These are phyloP conservation scores for Rubia balearica DNA, from an alignment of 305 asterid species.

Conservation along the genomic window DNA sequence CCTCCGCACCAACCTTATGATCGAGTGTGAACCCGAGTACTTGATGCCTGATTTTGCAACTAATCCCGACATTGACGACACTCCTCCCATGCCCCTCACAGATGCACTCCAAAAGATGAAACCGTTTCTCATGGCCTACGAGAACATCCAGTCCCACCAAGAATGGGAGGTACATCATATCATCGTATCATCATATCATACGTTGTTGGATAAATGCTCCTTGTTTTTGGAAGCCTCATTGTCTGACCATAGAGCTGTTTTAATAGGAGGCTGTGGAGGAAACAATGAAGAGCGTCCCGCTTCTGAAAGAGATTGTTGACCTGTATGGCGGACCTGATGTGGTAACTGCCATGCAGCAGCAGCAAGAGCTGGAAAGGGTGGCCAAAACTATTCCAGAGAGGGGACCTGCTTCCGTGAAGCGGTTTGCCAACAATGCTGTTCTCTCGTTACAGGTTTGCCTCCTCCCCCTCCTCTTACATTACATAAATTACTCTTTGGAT, in stretches of 20 bases:
- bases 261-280: constrained; percentile 60
- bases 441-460: constrained; percentile 73
- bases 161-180: constrained; percentile 76
- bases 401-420: constrained; percentile 66
- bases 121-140: constrained; percentile 76
- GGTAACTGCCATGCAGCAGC: constrained; percentile 79
- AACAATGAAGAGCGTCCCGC: constrained; percentile 69
- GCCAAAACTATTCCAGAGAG: constrained; percentile 73
- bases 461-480: constrained; percentile 10
- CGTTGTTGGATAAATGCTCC: no score
- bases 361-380: constrained; percentile 69
- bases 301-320: constrained; percentile 60
- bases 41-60: constrained; percentile 70
- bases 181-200: no score
- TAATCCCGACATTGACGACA: constrained; percentile 90
- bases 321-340: constrained; percentile 77
- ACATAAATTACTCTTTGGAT: background rate
- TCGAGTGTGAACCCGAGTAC: constrained; percentile 89
- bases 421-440: constrained; percentile 67
- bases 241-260: background rate
- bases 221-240: no score
- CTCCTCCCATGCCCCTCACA: constrained; percentile 64
- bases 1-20: constrained; percentile 55
- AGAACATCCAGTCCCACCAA: constrained; percentile 67
- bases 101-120: constrained; percentile 88